Conservation (phyloP, 2,329 filamentous ascomycete genomes). For the Colletotrichum sp. region DNA sequence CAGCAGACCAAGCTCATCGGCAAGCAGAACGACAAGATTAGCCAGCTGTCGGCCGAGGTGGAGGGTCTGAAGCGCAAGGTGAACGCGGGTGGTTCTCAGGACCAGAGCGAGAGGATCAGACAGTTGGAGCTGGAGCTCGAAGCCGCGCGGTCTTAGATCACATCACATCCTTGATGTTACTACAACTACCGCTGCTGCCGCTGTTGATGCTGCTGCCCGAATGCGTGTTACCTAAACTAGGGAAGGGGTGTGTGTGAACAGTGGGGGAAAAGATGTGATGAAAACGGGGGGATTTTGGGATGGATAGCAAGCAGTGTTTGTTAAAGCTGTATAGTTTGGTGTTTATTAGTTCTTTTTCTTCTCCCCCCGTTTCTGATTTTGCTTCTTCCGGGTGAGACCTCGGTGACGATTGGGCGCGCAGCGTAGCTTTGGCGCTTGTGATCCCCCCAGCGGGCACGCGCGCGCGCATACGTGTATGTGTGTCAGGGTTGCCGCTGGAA, state of each 20-base stretch:
- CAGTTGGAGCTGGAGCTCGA: constrained; percentile 73
- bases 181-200: background rate
- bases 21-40: constrained; percentile 79
- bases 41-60: constrained; percentile 72
- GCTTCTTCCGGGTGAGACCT: background rate
- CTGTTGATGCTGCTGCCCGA: background rate
- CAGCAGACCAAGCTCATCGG: constrained; percentile 79
- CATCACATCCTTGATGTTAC: background rate
- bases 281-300: constrained; percentile 8
- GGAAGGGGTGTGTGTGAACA: background rate
- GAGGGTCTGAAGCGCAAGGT: constrained; percentile 82
- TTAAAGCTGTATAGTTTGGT: constrained; percentile 16
- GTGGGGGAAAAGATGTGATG: constrained; percentile 2
- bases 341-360: background rate
- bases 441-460: background rate
- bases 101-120: constrained; percentile 71
- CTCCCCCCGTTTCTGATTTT: background rate
- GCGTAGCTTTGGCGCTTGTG: background rate
- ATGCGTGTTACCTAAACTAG: background rate
- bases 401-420: background rate
- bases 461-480: background rate
- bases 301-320: constrained; percentile 22
- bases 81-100: constrained; percentile 54
- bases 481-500: background rate
- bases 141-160: constrained; percentile 60